These are phyloP conservation scores for Sporodiniella umbellata DNA, from an alignment of 371 early-diverging fungal genomes.

Conservation along the genomic window DNA sequence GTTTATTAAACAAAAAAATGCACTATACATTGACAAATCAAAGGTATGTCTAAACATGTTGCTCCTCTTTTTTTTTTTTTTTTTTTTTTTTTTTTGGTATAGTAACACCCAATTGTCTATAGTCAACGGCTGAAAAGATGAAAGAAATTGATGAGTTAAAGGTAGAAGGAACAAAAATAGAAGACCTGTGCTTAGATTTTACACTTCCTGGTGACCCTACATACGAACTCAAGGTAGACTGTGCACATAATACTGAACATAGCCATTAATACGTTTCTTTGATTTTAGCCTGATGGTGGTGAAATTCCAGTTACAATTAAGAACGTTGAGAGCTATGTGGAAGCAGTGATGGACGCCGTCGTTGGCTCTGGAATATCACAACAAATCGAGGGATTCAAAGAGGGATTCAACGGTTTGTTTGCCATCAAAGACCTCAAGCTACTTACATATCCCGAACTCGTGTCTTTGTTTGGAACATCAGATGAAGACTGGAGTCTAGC, in stretches of 20 bases:
- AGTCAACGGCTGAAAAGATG: conserved; percentile 29
- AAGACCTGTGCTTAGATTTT: conserved; percentile 80
- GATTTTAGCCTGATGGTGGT: conserved; percentile 51
- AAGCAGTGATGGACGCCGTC: conserved; percentile 62
- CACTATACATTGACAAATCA: conserved; percentile 45
- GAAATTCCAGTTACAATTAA: conserved; percentile 66
- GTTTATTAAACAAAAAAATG: conserved; percentile 53
- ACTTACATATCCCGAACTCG: conserved; percentile 74
- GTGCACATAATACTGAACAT: neutral
- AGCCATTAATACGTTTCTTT: neutral
- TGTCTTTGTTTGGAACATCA: conserved; percentile 60
- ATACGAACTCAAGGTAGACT: conserved; percentile 55
- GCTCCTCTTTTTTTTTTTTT: neutral
- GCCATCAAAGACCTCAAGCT: conserved; percentile 63
- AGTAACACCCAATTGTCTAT: too few species aligned
- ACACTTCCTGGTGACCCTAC: conserved; percentile 76
- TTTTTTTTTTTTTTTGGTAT: too few species aligned
- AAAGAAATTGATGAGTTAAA: conserved; percentile 39
- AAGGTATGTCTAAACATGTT: conserved; percentile 11
- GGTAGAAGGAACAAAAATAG: conserved; percentile 50
- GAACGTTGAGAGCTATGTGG: conserved; percentile 77
- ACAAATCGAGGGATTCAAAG: conserved; percentile 74
- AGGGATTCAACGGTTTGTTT: conserved; percentile 81
- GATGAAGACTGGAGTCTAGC: conserved; percentile 81
- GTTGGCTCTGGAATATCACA: conserved; percentile 70